Percentiles rank a stretch among this genome's conserved stretches.
Evolutionary conservation across 139 green algal species (phyloP).

Genomic region (Chlorella sp.): DNA sequence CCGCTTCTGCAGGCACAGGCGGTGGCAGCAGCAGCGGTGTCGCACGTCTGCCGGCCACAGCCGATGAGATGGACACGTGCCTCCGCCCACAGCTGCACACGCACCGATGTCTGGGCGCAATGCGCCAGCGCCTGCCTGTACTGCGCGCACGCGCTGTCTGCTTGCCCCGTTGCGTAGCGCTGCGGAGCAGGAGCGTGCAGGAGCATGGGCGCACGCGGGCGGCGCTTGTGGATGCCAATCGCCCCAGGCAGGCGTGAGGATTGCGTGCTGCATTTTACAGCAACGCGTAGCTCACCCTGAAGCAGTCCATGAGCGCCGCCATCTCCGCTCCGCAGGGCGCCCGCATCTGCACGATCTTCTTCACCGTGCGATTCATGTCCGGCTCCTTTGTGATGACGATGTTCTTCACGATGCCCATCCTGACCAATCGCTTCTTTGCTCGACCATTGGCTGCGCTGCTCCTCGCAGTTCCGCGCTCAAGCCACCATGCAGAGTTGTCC

Average conservation of each 20-base stretch:
- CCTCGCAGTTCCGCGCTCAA: too few relatives aligned
- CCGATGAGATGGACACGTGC: too few relatives aligned
- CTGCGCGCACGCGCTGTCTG: constrained; percentile 3
- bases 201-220: not conserved
- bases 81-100: too few relatives aligned
- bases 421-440: too few relatives aligned
- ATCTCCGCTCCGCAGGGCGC: constrained; percentile 7
- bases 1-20: too few relatives aligned
- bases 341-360: constrained; percentile 11
- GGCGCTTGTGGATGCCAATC: not conserved
- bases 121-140: not conserved
- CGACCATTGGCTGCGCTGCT: too few relatives aligned
- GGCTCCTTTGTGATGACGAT: constrained; percentile 11
- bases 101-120: constrained; percentile 1
- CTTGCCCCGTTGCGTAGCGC: not conserved
- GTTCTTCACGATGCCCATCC: not conserved
- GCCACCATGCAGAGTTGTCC: too few relatives aligned
- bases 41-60: too few relatives aligned
- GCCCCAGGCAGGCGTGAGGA: not conserved
- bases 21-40: too few relatives aligned
- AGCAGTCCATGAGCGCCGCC: constrained; percentile 8
- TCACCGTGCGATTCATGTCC: constrained; percentile 9
- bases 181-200: not conserved
- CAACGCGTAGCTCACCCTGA: constrained; percentile 1
- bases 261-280: not conserved